Conservation (phyloP, 2,329 filamentous ascomycete species). For the Clarireedia homoeocarpa region DNA sequence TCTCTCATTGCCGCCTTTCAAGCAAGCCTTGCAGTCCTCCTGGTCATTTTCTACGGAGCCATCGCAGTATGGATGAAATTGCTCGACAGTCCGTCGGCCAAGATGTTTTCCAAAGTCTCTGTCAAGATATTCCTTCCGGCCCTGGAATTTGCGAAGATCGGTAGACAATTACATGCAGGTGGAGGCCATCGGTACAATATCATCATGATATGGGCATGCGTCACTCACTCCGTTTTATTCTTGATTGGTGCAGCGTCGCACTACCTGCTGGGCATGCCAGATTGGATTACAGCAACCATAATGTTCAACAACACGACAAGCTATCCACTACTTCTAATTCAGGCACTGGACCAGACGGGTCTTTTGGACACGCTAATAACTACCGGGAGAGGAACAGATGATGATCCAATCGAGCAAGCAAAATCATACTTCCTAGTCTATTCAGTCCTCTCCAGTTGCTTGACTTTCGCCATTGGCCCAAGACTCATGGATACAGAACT, state of each 20-base stretch:
- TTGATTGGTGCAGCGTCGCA: conserved; percentile 33
- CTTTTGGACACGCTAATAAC: conserved; percentile 42
- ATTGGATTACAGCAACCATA: conserved; percentile 38
- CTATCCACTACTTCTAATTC: conserved; percentile 39
- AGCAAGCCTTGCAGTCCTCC: conserved; percentile 39
- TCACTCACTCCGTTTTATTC: conserved; percentile 35
- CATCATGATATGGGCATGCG: conserved; percentile 36
- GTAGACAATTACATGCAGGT: conserved; percentile 33
- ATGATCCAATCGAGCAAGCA: conserved; percentile 46
- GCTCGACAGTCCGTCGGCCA: conserved; percentile 31
- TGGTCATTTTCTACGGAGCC: conserved; percentile 39
- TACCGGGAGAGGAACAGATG: conserved; percentile 36
- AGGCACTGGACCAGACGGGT: conserved; percentile 35
- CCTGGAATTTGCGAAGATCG: conserved; percentile 39
- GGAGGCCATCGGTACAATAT: conserved; percentile 33
- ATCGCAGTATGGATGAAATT: conserved; percentile 34
- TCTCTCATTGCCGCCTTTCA: conserved; percentile 40
- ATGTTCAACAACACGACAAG: conserved; percentile 44
- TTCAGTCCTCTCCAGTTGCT: conserved; percentile 52
- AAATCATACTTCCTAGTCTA: conserved; percentile 61
- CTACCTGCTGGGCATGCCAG: conserved; percentile 34
- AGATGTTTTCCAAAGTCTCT: conserved; percentile 39
- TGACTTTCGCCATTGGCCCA: conserved; percentile 58
- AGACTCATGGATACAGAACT: conserved; percentile 43
- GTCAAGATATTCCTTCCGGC: conserved; percentile 41